Evolutionary conservation across 768 basidiomycete genomes (phyloP).

Genomic region (Leccinum subtestaceum): DNA sequence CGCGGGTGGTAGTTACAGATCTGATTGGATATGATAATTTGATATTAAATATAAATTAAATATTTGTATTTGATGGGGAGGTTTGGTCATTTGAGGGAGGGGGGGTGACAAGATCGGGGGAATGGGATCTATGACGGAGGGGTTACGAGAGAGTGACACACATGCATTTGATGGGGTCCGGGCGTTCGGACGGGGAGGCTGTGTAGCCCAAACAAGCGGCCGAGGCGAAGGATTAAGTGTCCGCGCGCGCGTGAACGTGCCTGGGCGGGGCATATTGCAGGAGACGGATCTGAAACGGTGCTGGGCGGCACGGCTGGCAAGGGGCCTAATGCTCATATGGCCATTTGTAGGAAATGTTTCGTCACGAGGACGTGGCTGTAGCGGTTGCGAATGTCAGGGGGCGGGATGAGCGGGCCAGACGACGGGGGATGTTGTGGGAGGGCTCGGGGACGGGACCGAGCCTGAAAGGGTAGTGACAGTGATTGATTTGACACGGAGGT

Average conservation of each 20-base stretch:
- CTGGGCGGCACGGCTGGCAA: constrained; percentile 21
- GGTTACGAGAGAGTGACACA: constrained; percentile 18
- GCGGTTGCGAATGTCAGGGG: constrained; percentile 21
- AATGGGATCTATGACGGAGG: constrained; percentile 18
- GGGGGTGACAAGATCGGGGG: neutral
- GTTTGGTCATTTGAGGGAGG: neutral
- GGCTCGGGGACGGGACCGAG: constrained; percentile 13
- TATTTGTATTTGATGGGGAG: constrained; percentile 3
- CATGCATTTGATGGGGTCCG: constrained; percentile 16
- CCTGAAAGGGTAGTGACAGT: neutral
- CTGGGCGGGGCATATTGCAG: constrained; percentile 26
- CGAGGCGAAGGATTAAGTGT: constrained; percentile 16
- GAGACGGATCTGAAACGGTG: constrained; percentile 31
- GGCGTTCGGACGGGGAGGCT: constrained; percentile 20
- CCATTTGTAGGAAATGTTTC: constrained; percentile 21
- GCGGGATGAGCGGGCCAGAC: neutral
- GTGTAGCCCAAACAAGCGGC: constrained; percentile 27
- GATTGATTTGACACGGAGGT: constrained; percentile 8
- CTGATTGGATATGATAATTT: constrained; percentile 8
- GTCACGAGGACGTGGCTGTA: constrained; percentile 18
- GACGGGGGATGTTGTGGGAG: neutral
- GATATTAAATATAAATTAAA: constrained; percentile 8
- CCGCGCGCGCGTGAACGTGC: constrained; percentile 28
- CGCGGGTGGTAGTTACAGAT: constrained; percentile 8
- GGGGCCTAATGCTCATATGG: constrained; percentile 17